A percentile compares a stretch with the other conserved stretches of the same genome.
These are phyloP conservation scores for Aspergillus oerlinghausenensis DNA, from an alignment of 2,329 filamentous ascomycete species.

Conservation along the genomic window DNA sequence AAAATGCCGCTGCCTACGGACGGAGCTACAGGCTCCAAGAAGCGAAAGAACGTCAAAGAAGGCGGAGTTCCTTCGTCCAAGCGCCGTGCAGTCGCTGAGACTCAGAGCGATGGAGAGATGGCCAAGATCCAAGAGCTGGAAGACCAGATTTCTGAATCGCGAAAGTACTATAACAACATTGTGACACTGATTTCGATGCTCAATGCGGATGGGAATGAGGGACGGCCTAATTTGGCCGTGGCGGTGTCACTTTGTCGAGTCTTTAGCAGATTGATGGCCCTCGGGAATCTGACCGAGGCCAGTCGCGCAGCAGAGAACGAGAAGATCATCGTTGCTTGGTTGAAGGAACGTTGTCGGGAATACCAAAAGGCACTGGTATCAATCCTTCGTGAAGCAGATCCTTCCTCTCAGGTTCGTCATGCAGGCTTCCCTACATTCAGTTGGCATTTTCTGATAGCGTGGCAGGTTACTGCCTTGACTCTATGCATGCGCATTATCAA, in stretches of 20 bases:
- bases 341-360: constrained; percentile 68
- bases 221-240: constrained; percentile 60
- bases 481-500: constrained; percentile 81
- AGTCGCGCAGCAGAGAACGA: constrained; percentile 69
- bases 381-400: constrained; percentile 58
- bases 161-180: constrained; percentile 90
- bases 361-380: constrained; percentile 61
- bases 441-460: constrained; percentile 8
- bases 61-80: constrained; percentile 36
- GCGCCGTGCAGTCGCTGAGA: constrained; percentile 44
- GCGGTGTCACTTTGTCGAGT: constrained; percentile 79
- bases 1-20: constrained; percentile 27
- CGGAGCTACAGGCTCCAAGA: constrained; percentile 30
- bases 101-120: constrained; percentile 51
- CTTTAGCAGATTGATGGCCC: constrained; percentile 74
- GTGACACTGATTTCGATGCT: constrained; percentile 62
- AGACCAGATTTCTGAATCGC: constrained; percentile 75
- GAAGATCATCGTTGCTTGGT: constrained; percentile 68
- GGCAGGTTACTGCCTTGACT: constrained; percentile 64
- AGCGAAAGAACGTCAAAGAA: constrained; percentile 37
- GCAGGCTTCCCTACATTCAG: neutral
- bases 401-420: constrained; percentile 46
- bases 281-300: constrained; percentile 64
- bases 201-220: constrained; percentile 46
- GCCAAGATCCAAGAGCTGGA: constrained; percentile 71